Conservation (phyloP, 2,329 filamentous ascomycete genomes). For the Ophiocordyceps sinensis region DNA sequence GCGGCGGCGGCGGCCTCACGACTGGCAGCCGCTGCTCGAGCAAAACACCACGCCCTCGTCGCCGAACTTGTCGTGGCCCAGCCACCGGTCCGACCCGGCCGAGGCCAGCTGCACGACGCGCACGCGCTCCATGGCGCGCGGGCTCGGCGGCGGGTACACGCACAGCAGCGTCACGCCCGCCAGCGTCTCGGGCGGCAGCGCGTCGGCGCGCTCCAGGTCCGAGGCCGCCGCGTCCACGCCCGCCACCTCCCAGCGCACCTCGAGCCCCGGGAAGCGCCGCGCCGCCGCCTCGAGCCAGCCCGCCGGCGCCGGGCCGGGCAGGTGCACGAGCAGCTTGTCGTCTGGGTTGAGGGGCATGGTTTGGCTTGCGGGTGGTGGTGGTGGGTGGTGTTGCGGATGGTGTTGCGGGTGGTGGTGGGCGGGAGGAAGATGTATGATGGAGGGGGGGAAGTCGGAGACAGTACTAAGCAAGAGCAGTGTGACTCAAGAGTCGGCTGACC, state of each 20-base stretch:
- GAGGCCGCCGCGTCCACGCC: conserved; percentile 4
- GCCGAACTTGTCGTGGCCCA: conserved; percentile 17
- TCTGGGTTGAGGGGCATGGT: conserved; percentile 12
- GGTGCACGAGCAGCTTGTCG: conserved; percentile 25
- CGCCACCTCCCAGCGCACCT: conserved; percentile 19
- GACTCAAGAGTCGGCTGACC: too few relatives aligned
- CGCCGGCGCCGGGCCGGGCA: conserved; percentile 14
- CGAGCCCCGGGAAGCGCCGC: conserved; percentile 21
- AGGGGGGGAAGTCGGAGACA: too few relatives aligned
- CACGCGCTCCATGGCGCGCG: conserved; percentile 17
- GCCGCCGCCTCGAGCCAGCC: conserved; percentile 20
- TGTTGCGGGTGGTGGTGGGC: too few relatives aligned
- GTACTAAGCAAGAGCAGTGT: too few relatives aligned
- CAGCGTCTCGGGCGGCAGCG: conserved; percentile 17
- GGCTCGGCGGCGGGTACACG: conserved; percentile 16
- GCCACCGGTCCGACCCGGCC: conserved; percentile 28
- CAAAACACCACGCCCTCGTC: conserved; percentile 22
- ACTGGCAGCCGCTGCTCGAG: conserved; percentile 25
- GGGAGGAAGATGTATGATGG: too few relatives aligned
- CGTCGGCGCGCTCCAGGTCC: conserved; percentile 8
- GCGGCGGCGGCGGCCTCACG: too few relatives aligned
- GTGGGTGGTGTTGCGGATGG: too few relatives aligned
- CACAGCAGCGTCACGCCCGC: conserved; percentile 26
- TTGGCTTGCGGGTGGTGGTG: too few relatives aligned
- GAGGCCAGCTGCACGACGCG: conserved; percentile 30